phyloP scores from a whole-genome alignment of 2,329 filamentous ascomycete species.

The Alternaria hordeiaustralica region DNA sequence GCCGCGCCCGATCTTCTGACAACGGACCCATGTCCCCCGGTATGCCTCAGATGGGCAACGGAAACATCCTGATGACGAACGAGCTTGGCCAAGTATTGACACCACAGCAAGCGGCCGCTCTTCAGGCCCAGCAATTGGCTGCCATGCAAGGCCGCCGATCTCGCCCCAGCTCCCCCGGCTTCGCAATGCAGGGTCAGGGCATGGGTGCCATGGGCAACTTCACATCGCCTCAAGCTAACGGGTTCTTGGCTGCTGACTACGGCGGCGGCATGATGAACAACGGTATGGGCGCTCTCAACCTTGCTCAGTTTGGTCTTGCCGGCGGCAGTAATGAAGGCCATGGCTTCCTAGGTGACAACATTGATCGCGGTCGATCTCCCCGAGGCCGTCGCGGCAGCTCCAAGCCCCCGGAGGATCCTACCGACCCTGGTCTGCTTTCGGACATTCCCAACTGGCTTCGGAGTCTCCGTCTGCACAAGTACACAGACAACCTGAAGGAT shows the following conservation, averaged over 20 bases:
- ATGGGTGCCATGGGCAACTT: slow-evolving; percentile 71
- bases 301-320: slow-evolving; percentile 70
- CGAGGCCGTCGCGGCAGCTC: slow-evolving; percentile 91
- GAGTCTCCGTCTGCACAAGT: slow-evolving; percentile 95
- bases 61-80: slow-evolving; percentile 92
- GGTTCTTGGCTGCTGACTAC: slow-evolving; percentile 90
- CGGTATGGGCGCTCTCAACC: slow-evolving; percentile 72
- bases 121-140: slow-evolving; percentile 79
- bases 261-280: slow-evolving; percentile 72
- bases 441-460: slow-evolving; percentile 97
- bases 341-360: slow-evolving; percentile 90
- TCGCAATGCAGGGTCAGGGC: slow-evolving; percentile 72
- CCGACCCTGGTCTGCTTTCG: slow-evolving; percentile 85
- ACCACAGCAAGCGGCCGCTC: slow-evolving; percentile 58
- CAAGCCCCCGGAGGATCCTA: slow-evolving; percentile 97
- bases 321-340: slow-evolving; percentile 62
- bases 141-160: slow-evolving; percentile 82
- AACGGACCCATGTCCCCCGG: slow-evolving; percentile 72
- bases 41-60: slow-evolving; percentile 65
- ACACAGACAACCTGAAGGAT: slow-evolving; percentile 97
- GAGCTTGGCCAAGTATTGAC: slow-evolving; percentile 88
- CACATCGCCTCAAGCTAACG: slow-evolving; percentile 90
- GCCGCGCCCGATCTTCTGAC: slow-evolving; percentile 87
- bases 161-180: slow-evolving; percentile 85
- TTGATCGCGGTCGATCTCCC: slow-evolving; percentile 87